Conservation (phyloP, 345 rosid genomes). For the Gynandropsis gynandra region DNA sequence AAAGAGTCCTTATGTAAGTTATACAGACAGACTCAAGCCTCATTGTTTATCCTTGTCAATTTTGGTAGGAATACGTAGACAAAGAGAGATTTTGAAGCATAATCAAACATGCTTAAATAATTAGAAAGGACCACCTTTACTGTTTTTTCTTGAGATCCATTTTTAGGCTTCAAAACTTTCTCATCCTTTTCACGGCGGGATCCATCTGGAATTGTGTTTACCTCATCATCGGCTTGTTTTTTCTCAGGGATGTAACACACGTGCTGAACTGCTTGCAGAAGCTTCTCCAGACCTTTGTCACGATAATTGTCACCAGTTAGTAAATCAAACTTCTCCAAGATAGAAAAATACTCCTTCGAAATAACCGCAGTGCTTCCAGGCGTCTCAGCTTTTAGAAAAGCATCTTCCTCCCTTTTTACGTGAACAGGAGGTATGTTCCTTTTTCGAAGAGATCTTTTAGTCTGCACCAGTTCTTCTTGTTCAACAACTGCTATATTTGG, state of each 20-base stretch:
- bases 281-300: slow-evolving; percentile 63
- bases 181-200: neutral
- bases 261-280: slow-evolving; percentile 50
- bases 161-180: slow-evolving; percentile 8
- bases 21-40: too few relatives aligned
- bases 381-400: slow-evolving; percentile 36
- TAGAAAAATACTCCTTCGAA: slow-evolving; percentile 30
- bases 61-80: too few relatives aligned
- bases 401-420: slow-evolving; percentile 57
- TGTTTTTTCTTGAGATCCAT: slow-evolving; percentile 39
- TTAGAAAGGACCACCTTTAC: slow-evolving; percentile 30
- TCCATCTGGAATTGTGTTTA: neutral
- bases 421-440: slow-evolving; percentile 43
- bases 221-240: slow-evolving; percentile 13
- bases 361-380: slow-evolving; percentile 51
- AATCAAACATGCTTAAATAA: too few relatives aligned
- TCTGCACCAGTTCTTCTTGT: slow-evolving; percentile 35
- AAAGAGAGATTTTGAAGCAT: too few relatives aligned
- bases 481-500: slow-evolving; percentile 31
- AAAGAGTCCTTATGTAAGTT: neutral
- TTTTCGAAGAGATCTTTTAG: slow-evolving; percentile 29
- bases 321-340: slow-evolving; percentile 37
- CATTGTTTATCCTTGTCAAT: too few relatives aligned
- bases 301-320: slow-evolving; percentile 52
- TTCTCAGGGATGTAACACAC: slow-evolving; percentile 38